Evolutionary conservation across 2,329 filamentous ascomycete species (phyloP).

Genomic region (Coniochaeta sp.): DNA sequence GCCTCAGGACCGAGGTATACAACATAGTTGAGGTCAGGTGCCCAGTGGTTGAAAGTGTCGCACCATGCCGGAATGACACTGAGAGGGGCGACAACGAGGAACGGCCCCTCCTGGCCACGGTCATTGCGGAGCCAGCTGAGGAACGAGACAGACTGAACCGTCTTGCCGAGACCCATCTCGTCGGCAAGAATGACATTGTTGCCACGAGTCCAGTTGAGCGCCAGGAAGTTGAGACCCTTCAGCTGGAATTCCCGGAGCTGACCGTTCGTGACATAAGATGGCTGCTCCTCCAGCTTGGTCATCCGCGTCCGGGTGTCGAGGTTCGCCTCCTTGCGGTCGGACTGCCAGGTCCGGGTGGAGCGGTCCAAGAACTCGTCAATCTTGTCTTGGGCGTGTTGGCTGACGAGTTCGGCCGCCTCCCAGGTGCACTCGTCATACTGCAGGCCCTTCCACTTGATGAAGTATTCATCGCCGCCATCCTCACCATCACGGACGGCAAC

Average conservation of each 20-base stretch:
- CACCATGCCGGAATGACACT: conserved; percentile 98
- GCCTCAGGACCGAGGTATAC: conserved; percentile 90
- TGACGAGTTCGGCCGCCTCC: conserved; percentile 73
- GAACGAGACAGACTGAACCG: conserved; percentile 93
- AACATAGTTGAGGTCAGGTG: conserved; percentile 93
- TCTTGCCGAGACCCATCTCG: conserved; percentile 98
- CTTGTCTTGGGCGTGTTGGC: conserved; percentile 73
- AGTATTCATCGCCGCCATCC: conserved; percentile 77
- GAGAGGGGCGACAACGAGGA: conserved; percentile 92
- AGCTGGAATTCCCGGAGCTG: conserved; percentile 90
- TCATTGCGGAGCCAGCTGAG: conserved; percentile 95
- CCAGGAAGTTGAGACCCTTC: conserved; percentile 88
- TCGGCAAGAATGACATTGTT: conserved; percentile 97
- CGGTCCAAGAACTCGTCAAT: conserved; percentile 90
- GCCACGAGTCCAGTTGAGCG: conserved; percentile 88
- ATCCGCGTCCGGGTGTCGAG: conserved; percentile 66
- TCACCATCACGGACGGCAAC: conserved; percentile 78
- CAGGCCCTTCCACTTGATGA: conserved; percentile 93
- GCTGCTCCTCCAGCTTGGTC: conserved; percentile 71
- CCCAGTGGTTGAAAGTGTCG: conserved; percentile 95
- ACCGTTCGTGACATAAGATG: conserved; percentile 76
- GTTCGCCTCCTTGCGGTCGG: conserved; percentile 71
- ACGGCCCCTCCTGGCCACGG: conserved; percentile 84
- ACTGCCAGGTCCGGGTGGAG: conserved; percentile 70
- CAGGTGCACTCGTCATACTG: conserved; percentile 94